These are phyloP conservation scores for Coemansia sp. DNA, from an alignment of 192 early-diverging fungal species.

Conservation along the genomic window DNA sequence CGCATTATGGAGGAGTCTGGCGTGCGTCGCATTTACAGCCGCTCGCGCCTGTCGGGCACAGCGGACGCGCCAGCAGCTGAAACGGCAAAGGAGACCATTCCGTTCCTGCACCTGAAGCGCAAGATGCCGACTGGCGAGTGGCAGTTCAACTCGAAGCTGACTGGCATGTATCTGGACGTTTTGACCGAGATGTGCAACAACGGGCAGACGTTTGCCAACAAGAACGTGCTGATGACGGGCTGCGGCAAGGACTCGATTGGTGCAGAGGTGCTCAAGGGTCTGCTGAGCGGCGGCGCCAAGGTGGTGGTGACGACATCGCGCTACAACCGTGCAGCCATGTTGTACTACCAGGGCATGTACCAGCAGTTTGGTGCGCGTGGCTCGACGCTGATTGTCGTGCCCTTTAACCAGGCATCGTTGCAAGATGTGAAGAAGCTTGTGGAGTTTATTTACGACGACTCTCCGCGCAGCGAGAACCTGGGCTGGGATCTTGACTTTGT, in stretches of 20 bases:
- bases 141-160: conserved; percentile 79
- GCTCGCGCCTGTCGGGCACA: conserved; percentile 29
- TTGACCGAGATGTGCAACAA: conserved; percentile 75
- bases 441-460: conserved; percentile 85
- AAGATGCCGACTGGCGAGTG: conserved; percentile 69
- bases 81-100: conserved; percentile 66
- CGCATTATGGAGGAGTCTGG: conserved; percentile 64
- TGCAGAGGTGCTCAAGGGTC: conserved; percentile 84
- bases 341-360: conserved; percentile 92
- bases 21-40: conserved; percentile 44
- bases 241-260: conserved; percentile 93
- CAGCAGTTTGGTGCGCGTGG: conserved; percentile 86
- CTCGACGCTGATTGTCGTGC: conserved; percentile 83
- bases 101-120: conserved; percentile 75
- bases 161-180: conserved; percentile 78
- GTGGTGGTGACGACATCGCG: conserved; percentile 87
- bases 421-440: conserved; percentile 82
- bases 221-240: conserved; percentile 85
- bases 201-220: conserved; percentile 84
- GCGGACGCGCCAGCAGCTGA: conserved; percentile 15
- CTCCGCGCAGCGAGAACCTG: conserved; percentile 63
- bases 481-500: conserved; percentile 93
- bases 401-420: conserved; percentile 92
- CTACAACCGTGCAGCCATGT: conserved; percentile 79
- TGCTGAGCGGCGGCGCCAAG: conserved; percentile 78